Base-by-base conservation (phyloP, 768 basidiomycete species). In the Leucocoprinus leucothites region DNA sequence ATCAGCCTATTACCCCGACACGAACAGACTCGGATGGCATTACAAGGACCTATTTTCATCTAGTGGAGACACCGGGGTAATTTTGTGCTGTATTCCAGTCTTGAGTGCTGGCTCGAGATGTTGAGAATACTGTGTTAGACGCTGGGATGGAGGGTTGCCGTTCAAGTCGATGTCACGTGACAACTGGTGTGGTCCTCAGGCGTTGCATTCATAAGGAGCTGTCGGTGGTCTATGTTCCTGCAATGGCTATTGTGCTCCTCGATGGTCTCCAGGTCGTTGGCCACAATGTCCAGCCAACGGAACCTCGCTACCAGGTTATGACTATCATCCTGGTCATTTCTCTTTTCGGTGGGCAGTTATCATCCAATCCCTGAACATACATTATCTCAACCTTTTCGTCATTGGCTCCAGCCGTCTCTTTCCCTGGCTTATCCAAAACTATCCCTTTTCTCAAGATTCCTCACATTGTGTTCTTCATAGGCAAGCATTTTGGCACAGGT, bases 401-500 rank as follows among this genome's bases (percentile, higher is more conserved):
- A 9, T 31, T 16, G 24, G 13, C 24, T 53, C 9, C 35, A 80
- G 89, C 90, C n/a, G 85, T 83, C 1, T 86, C 86, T 0, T 87
- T 92, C 58, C 90, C 91, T 0, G 71, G 81, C 1, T 54, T 89
- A 22, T 87, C 89, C 0, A 81, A 79, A 55, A 75, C 74, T 1
- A 63, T 77, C 13, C 72, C 75, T 5, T 74, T 74, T 54, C 61
- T 91, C 19, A 77, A 77, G 50, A 84, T 90, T 60, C 89, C 88
- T 1, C 77, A 77, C 21, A 71, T 88, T 14, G 62, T 86, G 16
- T 92, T 93, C 65, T 92, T 93, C 68, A 74, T 90, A n/a, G 89
- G 87, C 36, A 93, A 91, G 63, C 91, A 93, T 65, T 91, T 92
- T 61, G 91, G 91, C 34, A 92, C 91, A 13, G 82, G 85, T 82